Evolutionary conservation across 768 basidiomycete genomes (phyloP).

Genomic region (Russula olivacea): DNA sequence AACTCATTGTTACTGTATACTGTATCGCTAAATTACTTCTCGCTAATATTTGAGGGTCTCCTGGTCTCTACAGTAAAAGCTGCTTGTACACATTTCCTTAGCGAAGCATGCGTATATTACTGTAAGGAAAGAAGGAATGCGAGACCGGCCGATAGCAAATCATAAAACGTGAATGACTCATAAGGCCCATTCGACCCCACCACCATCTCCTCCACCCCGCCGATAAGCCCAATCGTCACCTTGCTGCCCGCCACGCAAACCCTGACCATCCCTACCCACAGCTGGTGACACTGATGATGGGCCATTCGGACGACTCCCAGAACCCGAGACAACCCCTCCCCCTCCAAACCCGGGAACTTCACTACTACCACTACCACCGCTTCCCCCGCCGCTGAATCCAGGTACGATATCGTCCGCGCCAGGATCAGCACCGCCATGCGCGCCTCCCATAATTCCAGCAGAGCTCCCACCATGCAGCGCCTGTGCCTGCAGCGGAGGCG

Average conservation of each 20-base stretch:
- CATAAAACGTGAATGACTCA: neutral
- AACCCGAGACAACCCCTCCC: neutral
- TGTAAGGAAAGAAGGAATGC: neutral
- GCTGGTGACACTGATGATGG: neutral
- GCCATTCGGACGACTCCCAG: constrained; percentile 1
- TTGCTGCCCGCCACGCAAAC: constrained; percentile 10
- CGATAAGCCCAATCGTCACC: constrained; percentile 20
- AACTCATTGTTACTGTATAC: no score
- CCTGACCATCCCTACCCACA: neutral
- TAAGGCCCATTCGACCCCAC: constrained; percentile 15
- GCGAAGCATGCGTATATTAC: no score
- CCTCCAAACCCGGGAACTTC: neutral
- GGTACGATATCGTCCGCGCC: constrained; percentile 43
- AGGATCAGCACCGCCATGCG: constrained; percentile 34
- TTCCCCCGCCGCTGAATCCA: constrained; percentile 38
- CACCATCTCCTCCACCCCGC: constrained; percentile 28
- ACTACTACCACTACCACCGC: constrained; percentile 20
- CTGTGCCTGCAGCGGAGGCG: constrained; percentile 28
- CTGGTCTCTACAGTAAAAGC: no score
- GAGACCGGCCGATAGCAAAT: neutral
- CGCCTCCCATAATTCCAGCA: constrained; percentile 22
- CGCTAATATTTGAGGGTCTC: no score
- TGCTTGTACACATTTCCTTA: no score
- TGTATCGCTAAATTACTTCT: no score
- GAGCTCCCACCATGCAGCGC: constrained; percentile 26